Percentiles rank a stretch among this genome's conserved stretches.
Evolutionary conservation across 208 protist species (phyloP).

Genomic region (Porcisia hertigi): DNA sequence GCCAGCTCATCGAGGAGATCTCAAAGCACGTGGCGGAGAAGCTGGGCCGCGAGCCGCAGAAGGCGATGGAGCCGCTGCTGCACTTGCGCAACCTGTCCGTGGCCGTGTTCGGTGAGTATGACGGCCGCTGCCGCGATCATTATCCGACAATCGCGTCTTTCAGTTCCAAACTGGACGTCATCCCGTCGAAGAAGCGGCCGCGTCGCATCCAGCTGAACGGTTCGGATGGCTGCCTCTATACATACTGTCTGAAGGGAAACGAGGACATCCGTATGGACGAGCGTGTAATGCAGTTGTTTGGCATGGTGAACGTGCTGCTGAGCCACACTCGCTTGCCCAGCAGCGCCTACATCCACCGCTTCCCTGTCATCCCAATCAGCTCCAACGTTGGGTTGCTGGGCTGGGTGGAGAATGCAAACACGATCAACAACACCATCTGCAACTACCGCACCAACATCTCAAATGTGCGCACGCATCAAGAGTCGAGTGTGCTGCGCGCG

Average conservation of each 20-base stretch:
- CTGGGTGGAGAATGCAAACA: conserved; percentile 98
- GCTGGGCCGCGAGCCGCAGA: conserved; percentile 92
- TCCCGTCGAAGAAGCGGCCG: conserved; percentile 99
- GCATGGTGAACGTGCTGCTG: conserved; percentile 99
- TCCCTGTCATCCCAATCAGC: conserved; percentile 99
- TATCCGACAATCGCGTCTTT: conserved; percentile 96
- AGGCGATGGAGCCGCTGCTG: conserved; percentile 95
- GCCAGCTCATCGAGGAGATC: conserved; percentile 97
- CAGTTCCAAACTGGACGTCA: conserved; percentile 94
- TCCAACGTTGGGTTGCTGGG: conserved; percentile 99
- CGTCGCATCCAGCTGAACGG: conserved; percentile 97
- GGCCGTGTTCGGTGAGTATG: conserved; percentile 97
- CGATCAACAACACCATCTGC: conserved; percentile 98
- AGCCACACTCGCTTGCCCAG: conserved; percentile 84
- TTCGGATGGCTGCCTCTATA: conserved; percentile 96
- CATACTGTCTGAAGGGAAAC: conserved; percentile 99
- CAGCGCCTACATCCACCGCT: conserved; percentile 93
- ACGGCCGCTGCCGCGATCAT: conserved; percentile 75
- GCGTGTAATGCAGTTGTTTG: conserved; percentile 99
- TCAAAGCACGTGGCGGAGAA: conserved; percentile 96
- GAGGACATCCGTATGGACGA: conserved; percentile 99
- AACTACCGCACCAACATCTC: conserved; percentile 95
- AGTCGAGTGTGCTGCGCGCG: conserved; percentile 69
- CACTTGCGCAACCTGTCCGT: conserved; percentile 95
- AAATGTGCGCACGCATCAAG: conserved; percentile 84